Percentiles rank a stretch among this genome's conserved stretches.
These are phyloP conservation scores for Spiraea crenata DNA, from an alignment of 331 rosid genomes.

Conservation along the genomic window DNA sequence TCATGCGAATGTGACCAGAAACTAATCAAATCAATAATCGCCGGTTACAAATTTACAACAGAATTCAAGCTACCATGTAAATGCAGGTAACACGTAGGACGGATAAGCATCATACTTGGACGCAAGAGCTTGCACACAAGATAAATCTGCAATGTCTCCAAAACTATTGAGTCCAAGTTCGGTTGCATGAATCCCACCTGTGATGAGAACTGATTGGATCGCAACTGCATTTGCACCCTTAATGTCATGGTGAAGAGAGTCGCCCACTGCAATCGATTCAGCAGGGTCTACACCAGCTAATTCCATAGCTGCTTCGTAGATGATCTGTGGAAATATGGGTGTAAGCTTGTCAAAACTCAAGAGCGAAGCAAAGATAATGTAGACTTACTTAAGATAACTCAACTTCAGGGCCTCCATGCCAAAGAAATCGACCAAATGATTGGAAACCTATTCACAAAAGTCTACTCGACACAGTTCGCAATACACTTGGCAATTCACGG, in stretches of 20 bases:
- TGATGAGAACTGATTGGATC: slow-evolving; percentile 62
- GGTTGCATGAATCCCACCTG: slow-evolving; percentile 78
- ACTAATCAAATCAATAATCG: too few species aligned
- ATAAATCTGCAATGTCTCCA: slow-evolving; percentile 56
- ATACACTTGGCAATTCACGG: too few species aligned
- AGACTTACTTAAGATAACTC: not conserved
- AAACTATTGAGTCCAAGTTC: slow-evolving; percentile 68
- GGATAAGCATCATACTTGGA: slow-evolving; percentile 67
- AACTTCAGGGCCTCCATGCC: too few species aligned
- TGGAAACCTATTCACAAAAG: too few species aligned
- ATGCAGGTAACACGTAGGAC: slow-evolving; percentile 69
- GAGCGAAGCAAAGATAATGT: too few species aligned
- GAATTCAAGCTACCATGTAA: slow-evolving; percentile 54
- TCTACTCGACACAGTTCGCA: too few species aligned
- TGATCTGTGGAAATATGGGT: slow-evolving; percentile 47
- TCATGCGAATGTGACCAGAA: too few species aligned
- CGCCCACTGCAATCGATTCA: slow-evolving; percentile 84
- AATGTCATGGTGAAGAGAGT: slow-evolving; percentile 93
- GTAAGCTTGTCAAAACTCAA: not conserved
- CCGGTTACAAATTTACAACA: not conserved
- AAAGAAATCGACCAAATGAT: too few species aligned
- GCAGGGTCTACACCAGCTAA: slow-evolving; percentile 62
- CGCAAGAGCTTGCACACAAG: slow-evolving; percentile 63
- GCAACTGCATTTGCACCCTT: slow-evolving; percentile 91
- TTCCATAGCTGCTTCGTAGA: slow-evolving; percentile 73